Percentiles rank a stretch among this genome's conserved stretches.
Evolutionary conservation across 139 green algal species (phyloP).

Genomic region (Klebsormidium nitens): DNA sequence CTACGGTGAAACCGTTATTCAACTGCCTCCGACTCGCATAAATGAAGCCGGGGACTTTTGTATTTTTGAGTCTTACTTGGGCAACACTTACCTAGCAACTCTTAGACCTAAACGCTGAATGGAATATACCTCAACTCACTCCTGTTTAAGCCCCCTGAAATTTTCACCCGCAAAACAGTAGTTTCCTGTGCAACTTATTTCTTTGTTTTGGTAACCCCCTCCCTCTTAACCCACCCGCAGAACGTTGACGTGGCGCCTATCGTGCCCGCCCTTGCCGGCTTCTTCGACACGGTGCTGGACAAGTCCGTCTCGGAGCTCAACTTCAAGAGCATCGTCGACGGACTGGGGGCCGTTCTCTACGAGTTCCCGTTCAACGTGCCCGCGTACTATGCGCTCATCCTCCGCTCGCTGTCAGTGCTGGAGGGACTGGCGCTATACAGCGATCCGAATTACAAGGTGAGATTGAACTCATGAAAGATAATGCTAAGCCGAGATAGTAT

Average conservation of each 20-base stretch:
- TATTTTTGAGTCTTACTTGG: too few species aligned
- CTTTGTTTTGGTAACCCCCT: neutral
- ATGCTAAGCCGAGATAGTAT: neutral
- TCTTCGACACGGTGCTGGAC: constrained; percentile 93
- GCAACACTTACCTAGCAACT: too few species aligned
- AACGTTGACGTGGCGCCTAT: constrained; percentile 90
- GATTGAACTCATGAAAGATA: neutral
- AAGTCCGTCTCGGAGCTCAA: constrained; percentile 71
- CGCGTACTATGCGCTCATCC: constrained; percentile 94
- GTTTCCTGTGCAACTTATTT: neutral
- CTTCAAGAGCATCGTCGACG: constrained; percentile 94
- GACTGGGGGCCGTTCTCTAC: constrained; percentile 90
- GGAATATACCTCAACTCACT: too few species aligned
- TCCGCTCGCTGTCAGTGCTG: constrained; percentile 90
- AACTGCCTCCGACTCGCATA: too few species aligned
- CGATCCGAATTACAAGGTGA: constrained; percentile 56
- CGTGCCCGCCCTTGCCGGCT: constrained; percentile 80
- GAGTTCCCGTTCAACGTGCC: constrained; percentile 78
- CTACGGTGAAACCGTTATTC: too few species aligned
- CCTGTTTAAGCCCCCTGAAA: too few species aligned
- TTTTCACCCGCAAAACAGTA: neutral
- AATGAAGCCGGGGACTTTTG: too few species aligned
- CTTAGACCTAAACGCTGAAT: too few species aligned
- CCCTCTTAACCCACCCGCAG: neutral
- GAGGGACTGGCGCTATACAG: constrained; percentile 62